A percentile compares a stretch with the other conserved stretches of the same genome.
phyloP scores from a whole-genome alignment of 768 basidiomycete genomes.

The Tephrocybe rancida region DNA sequence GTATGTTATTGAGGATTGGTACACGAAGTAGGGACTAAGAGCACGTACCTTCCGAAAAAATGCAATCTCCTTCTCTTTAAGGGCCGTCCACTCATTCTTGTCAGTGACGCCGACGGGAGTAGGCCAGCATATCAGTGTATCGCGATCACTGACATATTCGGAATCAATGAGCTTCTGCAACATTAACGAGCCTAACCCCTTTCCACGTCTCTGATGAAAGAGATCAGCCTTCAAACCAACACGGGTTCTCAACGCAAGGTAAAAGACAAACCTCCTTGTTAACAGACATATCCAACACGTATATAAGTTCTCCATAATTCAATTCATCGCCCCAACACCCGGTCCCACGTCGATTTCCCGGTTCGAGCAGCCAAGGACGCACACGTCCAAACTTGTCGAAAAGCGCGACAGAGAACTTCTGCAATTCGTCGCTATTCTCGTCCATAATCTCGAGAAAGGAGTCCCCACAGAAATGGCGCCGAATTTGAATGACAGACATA shows the following conservation, averaged over 20 bases:
- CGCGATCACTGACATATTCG: conserved; percentile 14
- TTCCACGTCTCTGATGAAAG: conserved; percentile 12
- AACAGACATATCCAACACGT: conserved; percentile 27
- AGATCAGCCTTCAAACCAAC: not conserved
- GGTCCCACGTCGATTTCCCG: conserved; percentile 29
- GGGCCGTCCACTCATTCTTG: not conserved
- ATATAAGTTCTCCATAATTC: conserved; percentile 27
- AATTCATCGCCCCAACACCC: conserved; percentile 33
- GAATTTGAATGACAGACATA: conserved; percentile 14
- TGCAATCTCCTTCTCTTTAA: conserved; percentile 4
- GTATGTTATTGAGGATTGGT: not conserved
- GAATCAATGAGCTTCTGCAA: conserved; percentile 20
- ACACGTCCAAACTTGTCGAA: conserved; percentile 30
- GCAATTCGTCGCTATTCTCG: conserved; percentile 31
- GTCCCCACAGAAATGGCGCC: conserved; percentile 3
- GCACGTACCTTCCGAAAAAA: conserved; percentile 10
- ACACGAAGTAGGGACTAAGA: too few relatives aligned
- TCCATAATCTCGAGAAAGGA: conserved; percentile 27
- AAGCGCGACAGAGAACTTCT: conserved; percentile 26
- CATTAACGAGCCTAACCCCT: conserved; percentile 24
- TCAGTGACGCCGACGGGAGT: conserved; percentile 15
- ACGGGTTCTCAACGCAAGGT: not conserved
- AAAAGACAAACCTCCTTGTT: conserved; percentile 19
- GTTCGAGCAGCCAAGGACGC: conserved; percentile 24
- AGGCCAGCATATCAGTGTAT: conserved; percentile 26